These are phyloP conservation scores for Clitopilus passeckerianus DNA, from an alignment of 768 basidiomycete genomes.

Conservation along the genomic window DNA sequence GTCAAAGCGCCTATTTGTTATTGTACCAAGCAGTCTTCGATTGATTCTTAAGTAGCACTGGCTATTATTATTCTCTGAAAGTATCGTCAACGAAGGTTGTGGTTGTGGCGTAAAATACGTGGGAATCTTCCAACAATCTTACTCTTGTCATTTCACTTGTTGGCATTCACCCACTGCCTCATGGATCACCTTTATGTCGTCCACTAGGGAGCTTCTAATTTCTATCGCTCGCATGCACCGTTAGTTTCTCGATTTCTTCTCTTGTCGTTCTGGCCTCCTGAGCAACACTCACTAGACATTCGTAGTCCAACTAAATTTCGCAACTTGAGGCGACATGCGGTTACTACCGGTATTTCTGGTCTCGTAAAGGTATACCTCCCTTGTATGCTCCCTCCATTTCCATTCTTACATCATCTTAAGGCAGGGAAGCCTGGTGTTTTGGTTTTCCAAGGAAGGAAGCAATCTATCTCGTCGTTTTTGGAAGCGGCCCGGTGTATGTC, in stretches of 20 bases:
- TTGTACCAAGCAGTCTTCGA: neutral
- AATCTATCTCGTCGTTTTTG: conserved; percentile 29
- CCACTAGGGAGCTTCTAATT: conserved; percentile 17
- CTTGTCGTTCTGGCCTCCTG: neutral
- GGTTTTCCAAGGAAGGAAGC: conserved; percentile 32
- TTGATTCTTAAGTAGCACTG: no score
- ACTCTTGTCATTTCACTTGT: neutral
- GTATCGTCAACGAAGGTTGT: no score
- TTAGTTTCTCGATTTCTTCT: conserved; percentile 12
- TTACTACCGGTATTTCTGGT: conserved; percentile 30
- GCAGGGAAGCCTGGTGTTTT: conserved; percentile 38
- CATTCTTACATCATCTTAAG: conserved; percentile 11
- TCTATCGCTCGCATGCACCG: conserved; percentile 41
- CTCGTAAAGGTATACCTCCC: conserved; percentile 28
- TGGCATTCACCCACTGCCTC: neutral
- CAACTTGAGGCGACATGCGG: conserved; percentile 31
- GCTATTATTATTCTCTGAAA: no score
- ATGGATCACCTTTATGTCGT: neutral
- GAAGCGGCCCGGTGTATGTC: conserved; percentile 30
- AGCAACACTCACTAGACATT: conserved; percentile 21
- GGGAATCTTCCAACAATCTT: no score
- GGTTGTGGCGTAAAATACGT: no score
- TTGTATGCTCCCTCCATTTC: neutral
- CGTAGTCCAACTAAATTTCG: conserved; percentile 36
- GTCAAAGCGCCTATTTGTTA: neutral